A percentile compares a stretch with the other conserved stretches of the same genome.
These are phyloP conservation scores for Asclepias syriaca DNA, from an alignment of 257 asterid species.

Conservation along the genomic window DNA sequence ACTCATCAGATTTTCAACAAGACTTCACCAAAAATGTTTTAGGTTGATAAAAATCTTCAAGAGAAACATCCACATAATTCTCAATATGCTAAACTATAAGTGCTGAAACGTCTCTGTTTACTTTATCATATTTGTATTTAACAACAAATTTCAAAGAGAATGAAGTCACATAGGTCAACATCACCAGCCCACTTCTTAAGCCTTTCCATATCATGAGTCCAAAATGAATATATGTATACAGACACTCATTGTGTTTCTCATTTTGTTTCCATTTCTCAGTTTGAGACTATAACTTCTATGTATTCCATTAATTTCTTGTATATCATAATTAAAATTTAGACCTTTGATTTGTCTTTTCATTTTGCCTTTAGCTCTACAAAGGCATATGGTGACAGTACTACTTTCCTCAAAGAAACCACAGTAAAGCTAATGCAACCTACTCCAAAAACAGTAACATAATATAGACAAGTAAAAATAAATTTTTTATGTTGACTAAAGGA, in stretches of 20 bases:
- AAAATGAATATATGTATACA: not conserved
- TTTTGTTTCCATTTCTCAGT: slow-evolving; percentile 1
- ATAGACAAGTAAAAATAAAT: not conserved
- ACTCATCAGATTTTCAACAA: not conserved
- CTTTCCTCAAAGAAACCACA: not conserved
- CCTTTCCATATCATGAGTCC: not conserved
- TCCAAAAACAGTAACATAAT: not conserved
- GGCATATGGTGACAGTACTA: not conserved
- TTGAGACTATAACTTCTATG: not conserved
- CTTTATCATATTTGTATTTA: not conserved
- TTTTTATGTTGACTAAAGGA: not conserved
- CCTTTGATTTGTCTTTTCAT: not conserved
- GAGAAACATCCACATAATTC: not conserved
- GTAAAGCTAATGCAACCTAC: not conserved
- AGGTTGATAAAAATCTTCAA: not conserved
- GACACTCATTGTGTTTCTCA: too few species aligned
- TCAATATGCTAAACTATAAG: not conserved
- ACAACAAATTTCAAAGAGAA: not conserved
- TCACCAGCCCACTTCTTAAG: not conserved
- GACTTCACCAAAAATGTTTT: not conserved
- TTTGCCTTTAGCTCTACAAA: not conserved
- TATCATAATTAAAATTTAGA: not conserved
- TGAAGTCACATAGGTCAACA: not conserved
- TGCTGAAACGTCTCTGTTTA: not conserved
- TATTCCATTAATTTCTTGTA: not conserved